Evolutionary conservation across 2,329 filamentous ascomycete species (phyloP).

Genomic region (Ascochyta fabae): DNA sequence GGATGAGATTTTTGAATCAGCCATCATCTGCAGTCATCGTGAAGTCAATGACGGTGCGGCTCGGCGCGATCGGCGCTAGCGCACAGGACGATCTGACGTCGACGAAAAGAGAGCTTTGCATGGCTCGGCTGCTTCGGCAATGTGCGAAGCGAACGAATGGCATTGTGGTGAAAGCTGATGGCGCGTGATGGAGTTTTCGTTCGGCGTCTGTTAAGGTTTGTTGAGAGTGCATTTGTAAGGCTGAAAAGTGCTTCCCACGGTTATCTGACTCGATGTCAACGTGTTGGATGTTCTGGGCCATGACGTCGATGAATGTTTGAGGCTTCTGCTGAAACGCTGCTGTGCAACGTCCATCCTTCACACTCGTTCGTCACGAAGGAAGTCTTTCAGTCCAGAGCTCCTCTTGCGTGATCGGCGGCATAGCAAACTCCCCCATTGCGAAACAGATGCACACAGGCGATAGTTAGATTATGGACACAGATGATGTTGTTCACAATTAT

Average conservation of each 20-base stretch:
- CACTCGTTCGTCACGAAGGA: too few species aligned
- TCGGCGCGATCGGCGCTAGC: constrained; percentile 17
- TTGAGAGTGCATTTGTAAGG: constrained; percentile 9
- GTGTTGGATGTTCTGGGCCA: not conserved
- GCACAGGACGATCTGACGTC: constrained; percentile 6
- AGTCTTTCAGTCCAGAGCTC: too few species aligned
- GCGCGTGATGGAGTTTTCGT: not conserved
- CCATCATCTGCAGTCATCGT: constrained; percentile 3
- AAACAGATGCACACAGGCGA: too few species aligned
- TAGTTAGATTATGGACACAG: too few species aligned
- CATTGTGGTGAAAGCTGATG: not conserved
- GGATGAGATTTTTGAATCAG: not conserved
- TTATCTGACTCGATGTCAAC: not conserved
- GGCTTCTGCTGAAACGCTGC: too few species aligned
- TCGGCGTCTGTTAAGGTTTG: constrained; percentile 1
- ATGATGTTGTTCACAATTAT: not conserved
- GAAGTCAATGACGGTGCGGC: constrained; percentile 19
- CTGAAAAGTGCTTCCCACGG: not conserved
- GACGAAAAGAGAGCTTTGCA: constrained; percentile 4
- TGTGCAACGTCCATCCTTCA: too few species aligned
- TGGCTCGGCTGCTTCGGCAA: constrained; percentile 3
- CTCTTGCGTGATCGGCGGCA: too few species aligned
- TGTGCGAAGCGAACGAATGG: constrained; percentile 1
- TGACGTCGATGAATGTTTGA: not conserved
- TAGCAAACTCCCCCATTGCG: too few species aligned